phyloP scores from a whole-genome alignment of 2,329 filamentous ascomycete genomes.

The Diaporthe sp. region DNA sequence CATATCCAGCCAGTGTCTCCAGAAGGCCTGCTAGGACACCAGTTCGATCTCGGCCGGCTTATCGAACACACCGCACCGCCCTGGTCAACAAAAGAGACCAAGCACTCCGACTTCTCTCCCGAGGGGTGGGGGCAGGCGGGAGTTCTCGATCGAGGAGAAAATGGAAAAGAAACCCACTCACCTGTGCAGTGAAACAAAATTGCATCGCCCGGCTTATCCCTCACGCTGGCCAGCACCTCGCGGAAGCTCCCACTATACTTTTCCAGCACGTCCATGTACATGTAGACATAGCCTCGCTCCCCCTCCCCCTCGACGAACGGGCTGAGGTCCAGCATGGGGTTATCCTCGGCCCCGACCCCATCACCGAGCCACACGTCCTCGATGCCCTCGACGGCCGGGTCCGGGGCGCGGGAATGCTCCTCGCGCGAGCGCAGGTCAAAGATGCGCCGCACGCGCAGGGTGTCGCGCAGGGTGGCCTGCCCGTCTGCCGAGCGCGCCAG shows the following conservation, averaged over 20 bases:
- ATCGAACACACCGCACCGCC: not conserved
- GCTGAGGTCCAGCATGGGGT: constrained; percentile 52
- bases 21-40: constrained; percentile 64
- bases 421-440: constrained; percentile 64
- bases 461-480: constrained; percentile 51
- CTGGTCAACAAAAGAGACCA: not conserved
- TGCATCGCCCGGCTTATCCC: constrained; percentile 58
- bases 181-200: constrained; percentile 69
- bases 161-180: constrained; percentile 46
- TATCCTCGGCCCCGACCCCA: constrained; percentile 47
- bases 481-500: constrained; percentile 49
- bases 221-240: constrained; percentile 61
- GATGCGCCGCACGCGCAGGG: constrained; percentile 57
- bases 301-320: constrained; percentile 61
- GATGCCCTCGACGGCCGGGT: constrained; percentile 58
- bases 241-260: constrained; percentile 57
- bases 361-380: constrained; percentile 59
- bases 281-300: constrained; percentile 56
- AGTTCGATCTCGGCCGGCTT: constrained; percentile 68
- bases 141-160: not conserved
- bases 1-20: constrained; percentile 62
- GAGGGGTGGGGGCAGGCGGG: no score
- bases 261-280: constrained; percentile 62
- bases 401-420: constrained; percentile 58
- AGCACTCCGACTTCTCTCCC: not conserved